Conservation (phyloP, 495 filamentous ascomycete genomes). For the Penicillium canariense region DNA sequence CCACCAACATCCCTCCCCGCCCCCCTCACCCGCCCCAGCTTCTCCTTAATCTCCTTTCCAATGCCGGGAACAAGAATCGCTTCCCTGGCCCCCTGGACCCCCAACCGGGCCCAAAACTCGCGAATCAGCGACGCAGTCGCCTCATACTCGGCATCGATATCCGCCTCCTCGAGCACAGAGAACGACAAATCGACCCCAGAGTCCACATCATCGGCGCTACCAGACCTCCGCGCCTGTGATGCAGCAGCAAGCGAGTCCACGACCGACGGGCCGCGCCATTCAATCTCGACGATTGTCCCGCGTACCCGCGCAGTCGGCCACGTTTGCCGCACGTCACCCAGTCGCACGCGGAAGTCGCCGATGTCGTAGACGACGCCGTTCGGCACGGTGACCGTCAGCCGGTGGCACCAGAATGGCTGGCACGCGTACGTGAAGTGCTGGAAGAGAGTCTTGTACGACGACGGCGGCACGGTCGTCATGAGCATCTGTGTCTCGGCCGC, state of each 20-base stretch:
- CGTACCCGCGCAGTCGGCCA: constrained; percentile 36
- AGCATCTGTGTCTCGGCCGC: constrained; percentile 27
- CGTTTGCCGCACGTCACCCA: constrained; percentile 47
- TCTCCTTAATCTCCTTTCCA: constrained; percentile 40
- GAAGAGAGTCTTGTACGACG: constrained; percentile 35
- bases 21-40: constrained; percentile 17
- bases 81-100: constrained; percentile 37
- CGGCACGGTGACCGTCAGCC: constrained; percentile 41
- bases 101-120: constrained; percentile 41
- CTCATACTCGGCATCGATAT: constrained; percentile 44
- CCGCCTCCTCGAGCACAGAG: constrained; percentile 34
- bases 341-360: constrained; percentile 43
- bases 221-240: neutral
- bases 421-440: constrained; percentile 46
- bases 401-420: constrained; percentile 47
- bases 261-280: constrained; percentile 43
- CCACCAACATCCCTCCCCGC: constrained; percentile 10
- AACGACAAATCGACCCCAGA: constrained; percentile 33
- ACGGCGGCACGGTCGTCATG: constrained; percentile 41
- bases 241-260: constrained; percentile 23
- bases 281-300: constrained; percentile 44
- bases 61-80: constrained; percentile 43
- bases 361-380: constrained; percentile 43
- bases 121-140: constrained; percentile 40
- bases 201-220: constrained; percentile 20